Conservation (phyloP, 257 asterid species). For the Nicotiana knightiana region DNA sequence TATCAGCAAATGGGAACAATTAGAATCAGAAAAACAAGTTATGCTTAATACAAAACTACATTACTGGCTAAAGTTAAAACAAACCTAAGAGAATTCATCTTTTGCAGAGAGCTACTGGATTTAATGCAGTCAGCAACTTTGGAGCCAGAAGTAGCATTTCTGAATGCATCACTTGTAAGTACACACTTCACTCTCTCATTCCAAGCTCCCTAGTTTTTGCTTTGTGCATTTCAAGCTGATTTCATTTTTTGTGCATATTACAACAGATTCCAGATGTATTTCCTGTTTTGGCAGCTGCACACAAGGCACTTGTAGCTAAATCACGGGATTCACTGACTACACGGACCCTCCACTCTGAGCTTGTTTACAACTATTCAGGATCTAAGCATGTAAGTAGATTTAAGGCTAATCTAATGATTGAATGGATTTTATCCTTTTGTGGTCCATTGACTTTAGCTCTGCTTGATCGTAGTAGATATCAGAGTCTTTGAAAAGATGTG, state of each 20-base stretch:
- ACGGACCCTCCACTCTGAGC: conserved; percentile 89
- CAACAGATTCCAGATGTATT: conserved; percentile 75
- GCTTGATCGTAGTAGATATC: conserved; percentile 47
- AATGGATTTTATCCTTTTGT: conserved; percentile 2
- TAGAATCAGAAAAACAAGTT: not conserved
- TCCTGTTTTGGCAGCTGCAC: conserved; percentile 89
- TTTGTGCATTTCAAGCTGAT: not conserved
- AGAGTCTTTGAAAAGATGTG: conserved; percentile 83
- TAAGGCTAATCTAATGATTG: not conserved
- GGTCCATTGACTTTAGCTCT: not conserved
- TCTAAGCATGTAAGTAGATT: conserved; percentile 69
- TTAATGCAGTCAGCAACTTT: conserved; percentile 77
- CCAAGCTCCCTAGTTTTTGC: not conserved
- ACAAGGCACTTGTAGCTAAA: conserved; percentile 64
- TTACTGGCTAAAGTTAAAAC: not conserved
- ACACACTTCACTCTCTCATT: not conserved
- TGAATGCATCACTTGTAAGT: conserved; percentile 86
- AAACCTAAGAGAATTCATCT: not conserved
- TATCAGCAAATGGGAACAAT: not conserved
- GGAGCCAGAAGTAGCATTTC: conserved; percentile 81
- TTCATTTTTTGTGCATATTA: not conserved
- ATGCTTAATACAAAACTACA: not conserved
- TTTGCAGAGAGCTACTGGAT: conserved; percentile 63
- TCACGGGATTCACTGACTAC: conserved; percentile 68
- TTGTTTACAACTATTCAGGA: conserved; percentile 87